Percentiles rank a stretch among this genome's conserved stretches.
Evolutionary conservation across 352 stramenopile species (phyloP).

Genomic region (Pythium rhizo-oryzae): DNA sequence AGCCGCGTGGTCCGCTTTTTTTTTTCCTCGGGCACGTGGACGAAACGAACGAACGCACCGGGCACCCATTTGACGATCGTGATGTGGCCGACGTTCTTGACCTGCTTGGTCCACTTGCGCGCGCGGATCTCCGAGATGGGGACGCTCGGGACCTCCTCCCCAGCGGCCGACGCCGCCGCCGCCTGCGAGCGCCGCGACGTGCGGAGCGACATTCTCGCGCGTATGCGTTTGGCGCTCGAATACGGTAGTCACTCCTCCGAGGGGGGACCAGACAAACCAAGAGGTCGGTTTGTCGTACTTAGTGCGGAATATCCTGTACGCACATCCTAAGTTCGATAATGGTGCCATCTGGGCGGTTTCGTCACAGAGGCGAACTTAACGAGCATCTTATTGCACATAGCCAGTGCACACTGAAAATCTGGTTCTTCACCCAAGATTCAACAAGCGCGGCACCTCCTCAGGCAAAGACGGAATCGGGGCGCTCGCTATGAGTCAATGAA

Average conservation of each 20-base stretch:
- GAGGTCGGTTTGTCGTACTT: too few relatives aligned
- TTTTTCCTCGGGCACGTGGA: background rate
- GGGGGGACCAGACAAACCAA: too few relatives aligned
- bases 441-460: background rate
- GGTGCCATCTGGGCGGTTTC: slow-evolving; percentile 2
- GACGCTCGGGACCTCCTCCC: slow-evolving; percentile 39
- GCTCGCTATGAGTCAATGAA: too few relatives aligned
- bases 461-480: background rate
- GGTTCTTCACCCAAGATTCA: slow-evolving; percentile 9
- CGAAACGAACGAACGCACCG: slow-evolving; percentile 32
- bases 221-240: too few relatives aligned
- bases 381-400: slow-evolving; percentile 9
- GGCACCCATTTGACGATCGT: slow-evolving; percentile 75
- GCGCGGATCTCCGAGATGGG: slow-evolving; percentile 68
- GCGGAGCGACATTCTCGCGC: slow-evolving; percentile 58
- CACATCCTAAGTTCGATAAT: slow-evolving; percentile 16
- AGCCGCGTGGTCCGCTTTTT: background rate
- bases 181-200: slow-evolving; percentile 39
- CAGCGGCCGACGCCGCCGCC: slow-evolving; percentile 20
- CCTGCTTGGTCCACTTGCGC: slow-evolving; percentile 76
- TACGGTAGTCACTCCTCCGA: background rate
- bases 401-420: slow-evolving; percentile 5
- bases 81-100: slow-evolving; percentile 73
- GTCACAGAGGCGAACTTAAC: slow-evolving; percentile 9
- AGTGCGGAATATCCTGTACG: background rate